phyloP scores from a whole-genome alignment of 345 rosid genomes.

The Erucastrum elatum region DNA sequence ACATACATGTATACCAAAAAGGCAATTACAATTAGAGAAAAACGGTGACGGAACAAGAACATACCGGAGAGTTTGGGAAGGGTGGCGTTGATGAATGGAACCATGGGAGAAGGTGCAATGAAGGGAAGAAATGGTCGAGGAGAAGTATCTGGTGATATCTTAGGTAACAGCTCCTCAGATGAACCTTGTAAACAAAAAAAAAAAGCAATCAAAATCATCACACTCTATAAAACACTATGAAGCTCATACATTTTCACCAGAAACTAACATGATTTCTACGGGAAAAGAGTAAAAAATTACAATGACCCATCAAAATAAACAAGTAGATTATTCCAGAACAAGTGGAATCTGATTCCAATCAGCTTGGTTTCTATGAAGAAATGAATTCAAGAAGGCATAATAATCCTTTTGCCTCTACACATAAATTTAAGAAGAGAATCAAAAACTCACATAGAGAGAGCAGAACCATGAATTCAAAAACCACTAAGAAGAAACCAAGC shows the following conservation, averaged over 20 bases:
- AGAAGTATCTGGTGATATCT: constrained; percentile 63
- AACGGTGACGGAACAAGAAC: constrained; percentile 10
- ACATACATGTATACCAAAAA: background rate
- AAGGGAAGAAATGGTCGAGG: constrained; percentile 92
- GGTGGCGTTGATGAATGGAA: constrained; percentile 69
- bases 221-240: constrained; percentile 4
- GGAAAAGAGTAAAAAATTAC: background rate
- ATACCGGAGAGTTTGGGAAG: constrained; percentile 82
- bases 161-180: constrained; percentile 54
- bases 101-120: constrained; percentile 88
- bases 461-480: constrained; percentile 30
- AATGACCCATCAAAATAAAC: background rate
- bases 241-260: background rate
- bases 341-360: constrained; percentile 27
- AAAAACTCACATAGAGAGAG: constrained; percentile 38
- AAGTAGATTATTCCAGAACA: constrained; percentile 41
- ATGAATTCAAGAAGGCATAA: constrained; percentile 28
- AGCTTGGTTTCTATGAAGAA: background rate
- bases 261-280: background rate
- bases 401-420: background rate
- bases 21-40: background rate
- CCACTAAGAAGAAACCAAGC: constrained; percentile 28
- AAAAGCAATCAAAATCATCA: constrained; percentile 3
- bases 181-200: constrained; percentile 50
- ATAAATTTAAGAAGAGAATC: constrained; percentile 2